phyloP scores from a whole-genome alignment of 768 basidiomycete genomes.

The Serendipita sp. region DNA sequence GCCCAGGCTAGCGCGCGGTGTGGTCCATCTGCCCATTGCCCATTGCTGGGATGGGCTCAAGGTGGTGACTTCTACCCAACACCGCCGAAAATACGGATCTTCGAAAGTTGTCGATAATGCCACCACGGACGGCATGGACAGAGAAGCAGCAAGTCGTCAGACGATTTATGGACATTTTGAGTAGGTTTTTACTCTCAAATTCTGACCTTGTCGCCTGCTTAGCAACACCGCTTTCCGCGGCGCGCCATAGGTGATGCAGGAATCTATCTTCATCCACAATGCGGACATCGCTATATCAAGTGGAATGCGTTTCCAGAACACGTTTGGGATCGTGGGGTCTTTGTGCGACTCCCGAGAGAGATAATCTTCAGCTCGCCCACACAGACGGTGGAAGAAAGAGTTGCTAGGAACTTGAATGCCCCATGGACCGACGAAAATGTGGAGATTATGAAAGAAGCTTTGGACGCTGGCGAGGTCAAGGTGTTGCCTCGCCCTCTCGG shows the following conservation, averaged over 20 bases:
- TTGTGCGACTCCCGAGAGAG: neutral
- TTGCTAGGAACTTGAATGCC: neutral
- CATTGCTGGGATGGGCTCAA: too few species aligned
- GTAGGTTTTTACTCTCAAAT: neutral
- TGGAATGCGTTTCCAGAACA: conserved; percentile 2
- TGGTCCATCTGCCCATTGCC: too few species aligned
- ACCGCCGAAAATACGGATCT: too few species aligned
- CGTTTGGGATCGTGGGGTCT: neutral
- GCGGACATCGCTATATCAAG: conserved; percentile 3
- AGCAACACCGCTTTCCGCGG: neutral
- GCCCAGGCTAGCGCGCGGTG: too few species aligned
- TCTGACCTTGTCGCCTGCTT: neutral
- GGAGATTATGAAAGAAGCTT: neutral
- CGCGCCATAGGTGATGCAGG: neutral
- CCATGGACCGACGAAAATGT: conserved; percentile 3
- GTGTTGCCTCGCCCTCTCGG: neutral
- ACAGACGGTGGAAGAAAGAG: neutral
- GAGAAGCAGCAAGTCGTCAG: neutral
- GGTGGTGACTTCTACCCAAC: too few species aligned
- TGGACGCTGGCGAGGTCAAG: neutral
- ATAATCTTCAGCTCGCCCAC: neutral
- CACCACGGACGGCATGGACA: neutral
- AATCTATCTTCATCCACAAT: neutral
- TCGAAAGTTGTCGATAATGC: neutral
- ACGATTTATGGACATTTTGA: neutral